Percentiles rank a stretch among this genome's conserved stretches.
phyloP scores from a whole-genome alignment of 2,329 filamentous ascomycete genomes.

The Fusarium continuum region DNA sequence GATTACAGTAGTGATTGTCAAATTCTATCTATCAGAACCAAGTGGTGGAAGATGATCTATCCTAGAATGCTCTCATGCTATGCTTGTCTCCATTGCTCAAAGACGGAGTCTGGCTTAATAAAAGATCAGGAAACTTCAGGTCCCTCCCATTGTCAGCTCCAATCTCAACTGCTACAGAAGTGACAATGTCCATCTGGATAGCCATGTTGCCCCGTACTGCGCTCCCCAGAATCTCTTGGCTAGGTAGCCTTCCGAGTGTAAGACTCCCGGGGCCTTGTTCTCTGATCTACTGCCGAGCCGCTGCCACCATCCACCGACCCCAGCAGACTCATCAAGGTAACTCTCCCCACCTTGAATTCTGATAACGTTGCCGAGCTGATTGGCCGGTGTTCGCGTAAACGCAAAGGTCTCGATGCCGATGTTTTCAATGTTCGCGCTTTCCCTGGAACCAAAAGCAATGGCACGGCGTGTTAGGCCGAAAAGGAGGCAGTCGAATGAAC shows the following conservation, averaged over 20 bases:
- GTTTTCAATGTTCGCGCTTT: conserved; percentile 52
- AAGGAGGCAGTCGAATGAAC: conserved; percentile 62
- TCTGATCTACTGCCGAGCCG: conserved; percentile 22
- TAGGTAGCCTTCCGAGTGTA: conserved; percentile 35
- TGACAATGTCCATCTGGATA: conserved; percentile 55
- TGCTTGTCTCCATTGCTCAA: conserved; percentile 32
- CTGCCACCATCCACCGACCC: conserved; percentile 42
- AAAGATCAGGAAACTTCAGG: conserved; percentile 30
- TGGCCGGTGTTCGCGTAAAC: conserved; percentile 55
- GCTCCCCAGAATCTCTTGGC: conserved; percentile 45
- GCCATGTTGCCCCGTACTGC: conserved; percentile 35
- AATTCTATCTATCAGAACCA: no score
- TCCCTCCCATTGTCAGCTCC: conserved; percentile 40
- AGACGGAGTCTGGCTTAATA: conserved; percentile 36
- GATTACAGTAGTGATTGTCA: no score
- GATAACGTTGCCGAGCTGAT: conserved; percentile 53
- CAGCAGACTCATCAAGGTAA: not conserved
- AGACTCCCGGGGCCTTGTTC: not conserved
- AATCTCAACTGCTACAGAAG: conserved; percentile 52
- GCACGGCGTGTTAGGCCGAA: conserved; percentile 61
- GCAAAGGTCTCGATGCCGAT: conserved; percentile 62
- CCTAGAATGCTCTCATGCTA: not conserved
- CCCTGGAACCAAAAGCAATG: conserved; percentile 56
- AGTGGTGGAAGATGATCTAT: not conserved
- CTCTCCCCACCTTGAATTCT: conserved; percentile 44